Percentiles rank a stretch among this genome's conserved stretches.
Evolutionary conservation across 1,284 basidiomycete species (phyloP).

Genomic region (Cryptococcus sp.): DNA sequence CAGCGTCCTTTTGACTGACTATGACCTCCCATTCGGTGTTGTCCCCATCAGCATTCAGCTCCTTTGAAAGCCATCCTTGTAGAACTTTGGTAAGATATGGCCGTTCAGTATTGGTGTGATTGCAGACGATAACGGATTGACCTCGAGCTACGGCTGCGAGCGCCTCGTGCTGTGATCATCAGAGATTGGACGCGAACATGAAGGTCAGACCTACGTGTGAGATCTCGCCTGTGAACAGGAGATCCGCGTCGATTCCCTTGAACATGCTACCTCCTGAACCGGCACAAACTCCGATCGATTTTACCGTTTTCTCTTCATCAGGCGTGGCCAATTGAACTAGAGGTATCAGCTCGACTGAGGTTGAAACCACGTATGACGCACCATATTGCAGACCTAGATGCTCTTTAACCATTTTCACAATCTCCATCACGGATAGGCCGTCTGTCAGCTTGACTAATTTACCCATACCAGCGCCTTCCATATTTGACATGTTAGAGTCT

Average conservation of each 20-base stretch:
- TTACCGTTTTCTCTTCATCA: slow-evolving; percentile 21
- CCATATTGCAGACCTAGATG: slow-evolving; percentile 62
- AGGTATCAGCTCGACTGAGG: slow-evolving; percentile 1
- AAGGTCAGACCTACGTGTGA: slow-evolving; percentile 55
- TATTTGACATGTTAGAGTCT: slow-evolving; percentile 23
- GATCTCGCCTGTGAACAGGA: slow-evolving; percentile 91
- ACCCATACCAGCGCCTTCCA: slow-evolving; percentile 59
- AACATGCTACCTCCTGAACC: slow-evolving; percentile 67
- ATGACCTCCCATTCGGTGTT: slow-evolving; percentile 37
- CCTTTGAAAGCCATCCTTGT: slow-evolving; percentile 57
- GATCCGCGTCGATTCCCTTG: slow-evolving; percentile 64
- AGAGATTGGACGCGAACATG: slow-evolving; percentile 6
- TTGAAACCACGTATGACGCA: slow-evolving; percentile 43
- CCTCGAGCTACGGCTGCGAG: slow-evolving; percentile 68
- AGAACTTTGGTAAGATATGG: slow-evolving; percentile 68
- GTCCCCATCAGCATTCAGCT: slow-evolving; percentile 47
- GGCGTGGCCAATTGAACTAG: slow-evolving; percentile 72
- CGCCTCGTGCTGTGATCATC: slow-evolving; percentile 64
- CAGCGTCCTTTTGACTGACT: slow-evolving; percentile 36
- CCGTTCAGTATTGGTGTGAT: slow-evolving; percentile 83
- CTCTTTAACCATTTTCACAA: slow-evolving; percentile 64
- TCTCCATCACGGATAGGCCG: slow-evolving; percentile 50
- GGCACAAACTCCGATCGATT: slow-evolving; percentile 71
- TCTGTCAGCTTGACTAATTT: slow-evolving; percentile 58
- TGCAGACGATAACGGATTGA: slow-evolving; percentile 72